These are phyloP conservation scores for Diaporthe sp. DNA, from an alignment of 2,329 filamentous ascomycete genomes.

Conservation along the genomic window DNA sequence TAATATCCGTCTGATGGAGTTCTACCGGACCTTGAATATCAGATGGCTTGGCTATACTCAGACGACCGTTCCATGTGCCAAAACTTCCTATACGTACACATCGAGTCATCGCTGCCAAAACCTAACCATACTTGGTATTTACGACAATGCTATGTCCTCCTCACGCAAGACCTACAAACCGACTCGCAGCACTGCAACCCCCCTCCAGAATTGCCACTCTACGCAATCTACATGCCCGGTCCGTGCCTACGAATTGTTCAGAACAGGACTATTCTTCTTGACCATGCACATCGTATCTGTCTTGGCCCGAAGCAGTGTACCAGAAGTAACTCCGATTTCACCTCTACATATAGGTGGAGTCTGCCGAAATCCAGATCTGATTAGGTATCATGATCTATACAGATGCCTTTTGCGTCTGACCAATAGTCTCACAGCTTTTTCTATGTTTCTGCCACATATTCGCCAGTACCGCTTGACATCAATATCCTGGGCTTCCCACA, in stretches of 20 bases:
- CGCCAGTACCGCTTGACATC: background rate
- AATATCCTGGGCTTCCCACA: background rate
- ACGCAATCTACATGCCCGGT: too few species aligned
- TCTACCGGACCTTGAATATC: background rate
- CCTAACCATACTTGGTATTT: background rate
- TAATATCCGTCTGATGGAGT: background rate
- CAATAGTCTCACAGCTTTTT: background rate
- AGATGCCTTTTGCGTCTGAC: background rate
- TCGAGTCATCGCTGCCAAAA: background rate
- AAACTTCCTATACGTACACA: background rate
- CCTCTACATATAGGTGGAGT: background rate
- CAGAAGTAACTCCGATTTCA: background rate
- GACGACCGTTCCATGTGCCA: background rate
- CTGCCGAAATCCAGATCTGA: background rate
- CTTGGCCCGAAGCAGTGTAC: background rate
- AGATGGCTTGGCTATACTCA: background rate
- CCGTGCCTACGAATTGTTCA: background rate
- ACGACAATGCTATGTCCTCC: too few species aligned
- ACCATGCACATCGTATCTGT: background rate
- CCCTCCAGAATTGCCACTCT: too few species aligned
- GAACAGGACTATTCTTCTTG: background rate
- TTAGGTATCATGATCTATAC: background rate
- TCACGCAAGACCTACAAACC: too few species aligned
- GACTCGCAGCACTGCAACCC: too few species aligned
- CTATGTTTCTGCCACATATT: background rate